These are phyloP conservation scores for Eucalyptus tenuipes DNA, from an alignment of 345 rosid genomes.

Conservation along the genomic window DNA sequence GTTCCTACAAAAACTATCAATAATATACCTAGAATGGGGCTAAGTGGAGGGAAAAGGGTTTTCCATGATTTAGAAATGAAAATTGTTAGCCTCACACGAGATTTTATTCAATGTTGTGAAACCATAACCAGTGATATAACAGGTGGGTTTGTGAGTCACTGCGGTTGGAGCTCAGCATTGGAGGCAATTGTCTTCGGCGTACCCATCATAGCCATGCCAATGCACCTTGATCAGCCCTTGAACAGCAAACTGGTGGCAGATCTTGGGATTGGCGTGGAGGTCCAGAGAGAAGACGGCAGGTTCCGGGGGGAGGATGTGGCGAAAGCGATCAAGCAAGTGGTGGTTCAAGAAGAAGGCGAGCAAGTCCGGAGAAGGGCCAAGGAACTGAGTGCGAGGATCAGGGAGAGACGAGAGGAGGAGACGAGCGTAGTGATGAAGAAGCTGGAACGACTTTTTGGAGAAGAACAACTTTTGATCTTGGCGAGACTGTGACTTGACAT, in stretches of 20 bases:
- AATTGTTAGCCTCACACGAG: no score
- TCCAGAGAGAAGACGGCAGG: slow-evolving; percentile 1
- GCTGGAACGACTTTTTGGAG: not conserved
- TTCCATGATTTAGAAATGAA: no score
- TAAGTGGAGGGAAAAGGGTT: no score
- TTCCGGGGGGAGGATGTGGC: slow-evolving; percentile 1
- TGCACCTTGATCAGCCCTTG: slow-evolving; percentile 18
- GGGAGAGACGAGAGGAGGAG: slow-evolving; percentile 7
- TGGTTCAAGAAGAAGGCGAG: not conserved
- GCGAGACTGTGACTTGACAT: not conserved
- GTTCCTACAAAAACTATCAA: no score
- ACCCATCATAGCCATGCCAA: slow-evolving; percentile 18
- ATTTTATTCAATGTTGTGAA: not conserved
- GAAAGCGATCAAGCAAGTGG: not conserved
- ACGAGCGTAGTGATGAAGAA: slow-evolving; percentile 2
- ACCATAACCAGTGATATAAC: not conserved
- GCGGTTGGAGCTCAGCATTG: slow-evolving; percentile 25
- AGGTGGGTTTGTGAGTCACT: slow-evolving; percentile 26
- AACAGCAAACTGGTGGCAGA: slow-evolving; percentile 12
- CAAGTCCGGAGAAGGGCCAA: not conserved
- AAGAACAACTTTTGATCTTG: not conserved
- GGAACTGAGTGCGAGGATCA: slow-evolving; percentile 11
- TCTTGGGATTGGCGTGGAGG: slow-evolving; percentile 15
- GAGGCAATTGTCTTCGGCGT: slow-evolving; percentile 18
- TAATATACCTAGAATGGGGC: no score